Evolutionary conservation across 164 flowering plant genomes (phyloP).

Genomic region (Nymphaea thermarum): DNA sequence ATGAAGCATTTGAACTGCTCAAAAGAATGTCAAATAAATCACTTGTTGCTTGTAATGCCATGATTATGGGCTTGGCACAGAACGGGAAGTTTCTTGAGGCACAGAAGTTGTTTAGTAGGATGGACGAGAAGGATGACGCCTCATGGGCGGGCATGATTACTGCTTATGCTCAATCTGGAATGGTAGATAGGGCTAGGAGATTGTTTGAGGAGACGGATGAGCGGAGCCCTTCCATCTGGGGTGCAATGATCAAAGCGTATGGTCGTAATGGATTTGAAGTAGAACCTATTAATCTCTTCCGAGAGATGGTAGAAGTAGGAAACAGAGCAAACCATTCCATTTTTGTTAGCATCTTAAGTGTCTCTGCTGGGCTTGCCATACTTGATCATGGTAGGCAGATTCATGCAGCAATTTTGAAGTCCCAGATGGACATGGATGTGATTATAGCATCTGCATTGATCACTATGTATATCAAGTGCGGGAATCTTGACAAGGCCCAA

Average conservation of each 20-base stretch:
- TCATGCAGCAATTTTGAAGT: conserved; percentile 44
- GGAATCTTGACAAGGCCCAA: conserved; percentile 48
- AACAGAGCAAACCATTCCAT: conserved; percentile 38
- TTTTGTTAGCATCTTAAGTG: conserved; percentile 47
- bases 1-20: conserved; percentile 56
- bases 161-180: conserved; percentile 17
- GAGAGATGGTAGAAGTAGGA: conserved; percentile 37
- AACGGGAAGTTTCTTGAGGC: conserved; percentile 45
- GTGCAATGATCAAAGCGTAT: conserved; percentile 33
- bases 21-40: conserved; percentile 53
- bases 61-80: conserved; percentile 52
- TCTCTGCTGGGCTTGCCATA: conserved; percentile 55
- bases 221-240: not conserved
- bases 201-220: conserved; percentile 15
- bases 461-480: conserved; percentile 70
- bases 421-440: conserved; percentile 37
- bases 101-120: conserved; percentile 32
- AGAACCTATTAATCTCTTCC: conserved; percentile 45
- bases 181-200: conserved; percentile 11
- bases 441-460: conserved; percentile 51
- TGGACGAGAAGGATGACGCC: conserved; percentile 19
- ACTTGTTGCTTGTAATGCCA: conserved; percentile 45
- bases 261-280: conserved; percentile 48
- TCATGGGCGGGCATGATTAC: conserved; percentile 57
- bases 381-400: conserved; percentile 66